Percentiles rank a stretch among this genome's conserved stretches.
Conservation (phyloP, 108 stramenopile genomes). For the Epithemia pelagica region DNA sequence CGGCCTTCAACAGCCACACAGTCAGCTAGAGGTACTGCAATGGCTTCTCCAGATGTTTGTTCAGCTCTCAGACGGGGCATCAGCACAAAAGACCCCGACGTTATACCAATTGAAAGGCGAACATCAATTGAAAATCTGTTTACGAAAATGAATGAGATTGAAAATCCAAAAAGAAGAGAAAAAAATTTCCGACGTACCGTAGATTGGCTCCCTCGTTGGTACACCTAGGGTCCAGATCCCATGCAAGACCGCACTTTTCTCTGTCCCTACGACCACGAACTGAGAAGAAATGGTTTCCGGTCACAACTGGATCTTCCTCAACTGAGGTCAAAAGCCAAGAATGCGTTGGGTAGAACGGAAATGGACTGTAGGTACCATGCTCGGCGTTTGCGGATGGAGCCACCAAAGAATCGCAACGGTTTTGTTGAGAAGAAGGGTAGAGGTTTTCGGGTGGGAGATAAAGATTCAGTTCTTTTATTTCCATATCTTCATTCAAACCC, state of each 20-base stretch:
- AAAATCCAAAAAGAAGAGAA: background rate
- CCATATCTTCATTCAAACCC: conserved; percentile 27
- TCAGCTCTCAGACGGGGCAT: background rate
- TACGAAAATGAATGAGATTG: background rate
- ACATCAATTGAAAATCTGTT: background rate
- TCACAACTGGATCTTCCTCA: background rate
- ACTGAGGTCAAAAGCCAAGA: background rate
- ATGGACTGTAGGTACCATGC: background rate
- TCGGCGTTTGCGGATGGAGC: background rate
- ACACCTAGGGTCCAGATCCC: background rate
- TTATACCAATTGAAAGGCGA: background rate
- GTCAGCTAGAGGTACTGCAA: background rate
- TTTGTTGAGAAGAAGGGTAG: background rate
- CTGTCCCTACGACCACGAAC: background rate
- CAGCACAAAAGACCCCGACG: background rate
- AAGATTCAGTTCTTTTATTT: conserved; percentile 36
- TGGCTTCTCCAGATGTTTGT: background rate
- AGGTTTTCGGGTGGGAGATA: conserved; percentile 32
- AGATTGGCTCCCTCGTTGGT: background rate
- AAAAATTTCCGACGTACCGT: background rate
- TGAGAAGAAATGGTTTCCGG: background rate
- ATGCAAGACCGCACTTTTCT: background rate
- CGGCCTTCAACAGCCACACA: background rate
- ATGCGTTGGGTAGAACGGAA: background rate
- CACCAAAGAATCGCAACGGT: background rate